A percentile compares a stretch with the other conserved stretches of the same genome.
Evolutionary conservation across 305 asterid genomes (phyloP).

Genomic region (Plantago lanceolata): DNA sequence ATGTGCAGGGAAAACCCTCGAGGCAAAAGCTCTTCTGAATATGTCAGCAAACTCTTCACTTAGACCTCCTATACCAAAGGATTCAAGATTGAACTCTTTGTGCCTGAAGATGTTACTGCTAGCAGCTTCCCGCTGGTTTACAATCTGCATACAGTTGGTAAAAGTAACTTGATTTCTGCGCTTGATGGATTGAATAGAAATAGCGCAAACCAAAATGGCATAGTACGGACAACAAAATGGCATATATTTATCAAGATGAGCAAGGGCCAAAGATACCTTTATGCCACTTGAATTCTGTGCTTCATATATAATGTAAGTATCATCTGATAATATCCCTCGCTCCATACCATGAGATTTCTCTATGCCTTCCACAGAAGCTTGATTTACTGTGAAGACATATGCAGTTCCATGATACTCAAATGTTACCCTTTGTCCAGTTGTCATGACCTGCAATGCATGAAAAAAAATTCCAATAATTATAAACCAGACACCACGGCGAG

Average conservation of each 20-base stretch:
- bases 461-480: not conserved
- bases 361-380: constrained; percentile 71
- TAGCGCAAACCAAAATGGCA: constrained; percentile 17
- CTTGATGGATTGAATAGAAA: constrained; percentile 16
- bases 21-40: constrained; percentile 99
- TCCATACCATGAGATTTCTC: constrained; percentile 56
- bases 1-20: constrained; percentile 94
- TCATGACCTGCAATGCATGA: constrained; percentile 61
- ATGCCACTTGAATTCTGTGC: constrained; percentile 80
- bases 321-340: constrained; percentile 80
- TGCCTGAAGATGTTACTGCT: constrained; percentile 88
- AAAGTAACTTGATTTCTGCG: constrained; percentile 12
- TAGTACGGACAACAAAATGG: constrained; percentile 15
- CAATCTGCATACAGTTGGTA: constrained; percentile 54
- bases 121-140: constrained; percentile 96
- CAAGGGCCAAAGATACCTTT: constrained; percentile 45
- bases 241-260: constrained; percentile 16
- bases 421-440: constrained; percentile 80
- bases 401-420: constrained; percentile 85
- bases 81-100: constrained; percentile 87
- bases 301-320: constrained; percentile 82
- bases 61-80: constrained; percentile 95
- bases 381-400: constrained; percentile 76
- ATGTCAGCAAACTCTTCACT: constrained; percentile 95
- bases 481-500: not conserved